A percentile compares a stretch with the other conserved stretches of the same genome.
Evolutionary conservation across 1,284 basidiomycete species (phyloP).

Genomic region (Ganoderma meredithae): DNA sequence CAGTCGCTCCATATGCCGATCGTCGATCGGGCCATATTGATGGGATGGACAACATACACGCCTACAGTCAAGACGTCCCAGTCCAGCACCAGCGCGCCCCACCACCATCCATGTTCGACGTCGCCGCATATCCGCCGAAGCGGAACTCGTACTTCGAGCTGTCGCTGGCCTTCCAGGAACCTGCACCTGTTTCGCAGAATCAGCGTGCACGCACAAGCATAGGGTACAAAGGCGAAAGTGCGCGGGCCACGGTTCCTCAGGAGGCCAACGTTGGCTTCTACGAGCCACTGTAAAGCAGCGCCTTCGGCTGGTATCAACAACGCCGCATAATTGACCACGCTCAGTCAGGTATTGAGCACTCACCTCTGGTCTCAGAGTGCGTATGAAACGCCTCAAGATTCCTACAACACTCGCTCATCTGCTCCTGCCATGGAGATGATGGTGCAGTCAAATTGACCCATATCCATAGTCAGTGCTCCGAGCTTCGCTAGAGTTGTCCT

Average conservation of each 20-base stretch:
- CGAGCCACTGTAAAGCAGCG: background rate
- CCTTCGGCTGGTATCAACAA: background rate
- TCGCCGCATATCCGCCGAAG: background rate
- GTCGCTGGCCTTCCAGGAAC: background rate
- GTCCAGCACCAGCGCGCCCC: background rate
- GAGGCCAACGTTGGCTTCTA: background rate
- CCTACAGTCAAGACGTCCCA: background rate
- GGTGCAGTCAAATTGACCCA: background rate
- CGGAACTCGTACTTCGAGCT: background rate
- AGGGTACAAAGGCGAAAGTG: background rate
- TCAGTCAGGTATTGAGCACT: background rate
- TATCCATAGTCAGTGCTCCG: background rate
- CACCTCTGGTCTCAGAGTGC: background rate
- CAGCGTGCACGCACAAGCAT: background rate
- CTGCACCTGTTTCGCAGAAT: background rate
- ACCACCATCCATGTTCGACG: background rate
- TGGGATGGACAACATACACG: background rate
- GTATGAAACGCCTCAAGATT: background rate
- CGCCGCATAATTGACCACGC: no score
- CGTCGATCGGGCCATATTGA: background rate
- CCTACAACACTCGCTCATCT: background rate
- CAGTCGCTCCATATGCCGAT: background rate
- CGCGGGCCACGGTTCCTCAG: background rate
- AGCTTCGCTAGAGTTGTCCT: no score
- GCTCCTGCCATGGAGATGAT: background rate